phyloP scores from a whole-genome alignment of 1,284 basidiomycete species.

The Pyrrhoderma noxium region DNA sequence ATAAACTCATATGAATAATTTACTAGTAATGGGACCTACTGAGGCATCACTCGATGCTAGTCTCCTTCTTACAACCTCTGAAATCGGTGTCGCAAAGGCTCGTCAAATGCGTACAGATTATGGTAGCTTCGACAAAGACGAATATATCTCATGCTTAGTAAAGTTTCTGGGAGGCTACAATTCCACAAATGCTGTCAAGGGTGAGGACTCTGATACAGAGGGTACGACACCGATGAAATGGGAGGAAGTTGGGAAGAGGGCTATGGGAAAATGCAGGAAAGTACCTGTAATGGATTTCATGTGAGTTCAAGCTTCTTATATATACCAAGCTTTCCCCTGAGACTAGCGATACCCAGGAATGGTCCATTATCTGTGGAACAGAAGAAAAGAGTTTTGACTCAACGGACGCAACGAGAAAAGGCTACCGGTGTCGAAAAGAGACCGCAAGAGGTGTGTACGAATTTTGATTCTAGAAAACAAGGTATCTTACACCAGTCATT shows the following conservation, averaged over 20 bases:
- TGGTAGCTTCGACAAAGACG: constrained; percentile 77
- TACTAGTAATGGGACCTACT: constrained; percentile 64
- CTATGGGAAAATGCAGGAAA: constrained; percentile 65
- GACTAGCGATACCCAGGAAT: constrained; percentile 42
- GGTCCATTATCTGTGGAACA: constrained; percentile 73
- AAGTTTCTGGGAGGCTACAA: constrained; percentile 65
- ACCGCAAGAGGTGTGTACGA: constrained; percentile 49
- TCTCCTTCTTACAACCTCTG: constrained; percentile 63
- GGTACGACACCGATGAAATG: constrained; percentile 48
- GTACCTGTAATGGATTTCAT: constrained; percentile 75
- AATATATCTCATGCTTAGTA: constrained; percentile 68
- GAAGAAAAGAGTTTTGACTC: constrained; percentile 53
- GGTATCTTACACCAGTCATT: not conserved
- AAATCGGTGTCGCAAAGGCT: constrained; percentile 69
- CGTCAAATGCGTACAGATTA: constrained; percentile 79
- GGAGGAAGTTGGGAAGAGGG: constrained; percentile 67
- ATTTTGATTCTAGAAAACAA: not conserved
- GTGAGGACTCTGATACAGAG: constrained; percentile 34
- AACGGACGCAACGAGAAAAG: constrained; percentile 68
- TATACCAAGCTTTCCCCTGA: not conserved
- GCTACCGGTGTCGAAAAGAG: constrained; percentile 57
- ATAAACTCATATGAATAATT: not conserved
- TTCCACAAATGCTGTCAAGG: constrained; percentile 35
- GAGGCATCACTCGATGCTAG: constrained; percentile 77
- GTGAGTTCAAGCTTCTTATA: constrained; percentile 35